Evolutionary conservation across 1,284 basidiomycete genomes (phyloP).

Genomic region (Trichosporon sp.): DNA sequence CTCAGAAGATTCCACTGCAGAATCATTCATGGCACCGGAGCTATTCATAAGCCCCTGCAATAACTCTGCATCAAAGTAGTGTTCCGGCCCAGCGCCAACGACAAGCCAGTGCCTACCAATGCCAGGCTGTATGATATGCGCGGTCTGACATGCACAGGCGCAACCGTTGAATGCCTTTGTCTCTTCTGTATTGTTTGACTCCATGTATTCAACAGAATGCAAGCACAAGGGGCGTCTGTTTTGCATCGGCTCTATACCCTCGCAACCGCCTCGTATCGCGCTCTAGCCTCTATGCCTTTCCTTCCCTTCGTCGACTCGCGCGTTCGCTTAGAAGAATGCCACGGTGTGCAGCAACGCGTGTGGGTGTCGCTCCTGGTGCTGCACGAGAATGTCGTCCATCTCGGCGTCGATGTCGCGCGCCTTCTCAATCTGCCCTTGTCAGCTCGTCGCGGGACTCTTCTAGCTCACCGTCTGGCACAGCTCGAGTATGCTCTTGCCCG

Average conservation of each 20-base stretch:
- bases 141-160: not conserved
- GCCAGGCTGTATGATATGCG: not conserved
- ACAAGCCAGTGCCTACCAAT: too few relatives aligned
- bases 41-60: not conserved
- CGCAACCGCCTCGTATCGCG: not conserved
- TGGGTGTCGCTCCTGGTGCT: slow-evolving; percentile 84
- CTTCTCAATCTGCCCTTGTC: slow-evolving; percentile 71
- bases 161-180: not conserved
- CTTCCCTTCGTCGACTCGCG: not conserved
- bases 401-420: slow-evolving; percentile 86
- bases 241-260: not conserved
- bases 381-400: slow-evolving; percentile 80
- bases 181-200: not conserved
- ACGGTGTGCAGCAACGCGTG: slow-evolving; percentile 90
- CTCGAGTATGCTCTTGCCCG: slow-evolving; percentile 92
- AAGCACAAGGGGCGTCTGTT: not conserved
- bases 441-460: not conserved
- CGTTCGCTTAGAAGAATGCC: slow-evolving; percentile 70
- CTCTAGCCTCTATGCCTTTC: not conserved
- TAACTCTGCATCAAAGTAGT: not conserved
- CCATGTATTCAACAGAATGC: not conserved
- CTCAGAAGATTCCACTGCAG: too few relatives aligned
- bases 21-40: too few relatives aligned
- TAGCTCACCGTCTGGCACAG: slow-evolving; percentile 82
- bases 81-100: not conserved